These are phyloP conservation scores for Rhododendron vialii DNA, from an alignment of 148 eudicot genomes.

Conservation along the genomic window DNA sequence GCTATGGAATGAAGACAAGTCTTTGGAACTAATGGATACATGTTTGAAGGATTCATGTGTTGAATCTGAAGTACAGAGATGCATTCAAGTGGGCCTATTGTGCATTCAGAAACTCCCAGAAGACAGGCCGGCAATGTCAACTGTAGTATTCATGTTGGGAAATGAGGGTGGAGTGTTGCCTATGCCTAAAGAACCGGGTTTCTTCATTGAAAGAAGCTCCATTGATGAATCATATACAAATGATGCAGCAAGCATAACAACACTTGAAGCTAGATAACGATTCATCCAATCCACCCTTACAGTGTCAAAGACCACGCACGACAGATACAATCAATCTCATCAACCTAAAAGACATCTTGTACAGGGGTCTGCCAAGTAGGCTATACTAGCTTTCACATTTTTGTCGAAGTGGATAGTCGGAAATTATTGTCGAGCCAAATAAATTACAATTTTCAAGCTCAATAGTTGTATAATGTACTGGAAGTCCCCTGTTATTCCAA, in stretches of 20 bases:
- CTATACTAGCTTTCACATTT: too few species aligned
- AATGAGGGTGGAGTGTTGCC: constrained; percentile 9
- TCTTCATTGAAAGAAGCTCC: not conserved
- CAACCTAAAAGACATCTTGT: not conserved
- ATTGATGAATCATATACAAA: not conserved
- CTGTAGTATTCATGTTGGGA: constrained; percentile 15
- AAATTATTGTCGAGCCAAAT: too few species aligned
- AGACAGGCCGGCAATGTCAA: constrained; percentile 25
- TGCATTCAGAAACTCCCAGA: constrained; percentile 24
- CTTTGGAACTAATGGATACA: not conserved
- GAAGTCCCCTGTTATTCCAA: too few species aligned
- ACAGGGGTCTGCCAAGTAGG: too few species aligned
- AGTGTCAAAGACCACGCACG: too few species aligned
- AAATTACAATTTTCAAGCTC: too few species aligned
- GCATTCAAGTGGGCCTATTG: constrained; percentile 14
- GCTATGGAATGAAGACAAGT: not conserved
- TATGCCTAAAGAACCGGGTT: constrained; percentile 23
- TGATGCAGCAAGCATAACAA: not conserved
- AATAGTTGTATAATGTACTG: too few species aligned
- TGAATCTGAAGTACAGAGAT: not conserved
- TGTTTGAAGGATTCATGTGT: not conserved
- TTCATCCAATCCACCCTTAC: not conserved
- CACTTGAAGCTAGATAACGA: not conserved
- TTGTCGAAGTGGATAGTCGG: too few species aligned
- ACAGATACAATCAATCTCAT: not conserved